Conservation (phyloP, 306 rosid genomes). For the Casuarina glauca region DNA sequence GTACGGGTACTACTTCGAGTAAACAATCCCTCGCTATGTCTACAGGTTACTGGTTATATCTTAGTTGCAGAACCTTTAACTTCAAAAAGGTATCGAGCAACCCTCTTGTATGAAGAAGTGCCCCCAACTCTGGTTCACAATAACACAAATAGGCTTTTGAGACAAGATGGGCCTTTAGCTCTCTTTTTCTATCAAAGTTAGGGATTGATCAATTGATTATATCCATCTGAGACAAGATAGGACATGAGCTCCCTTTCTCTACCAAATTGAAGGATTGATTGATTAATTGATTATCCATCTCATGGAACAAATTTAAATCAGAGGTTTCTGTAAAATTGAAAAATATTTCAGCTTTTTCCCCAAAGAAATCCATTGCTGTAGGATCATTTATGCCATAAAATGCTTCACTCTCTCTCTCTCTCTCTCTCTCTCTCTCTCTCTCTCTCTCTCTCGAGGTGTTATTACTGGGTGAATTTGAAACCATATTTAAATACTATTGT, state of each 20-base stretch:
- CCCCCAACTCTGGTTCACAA: background rate
- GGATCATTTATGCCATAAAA: background rate
- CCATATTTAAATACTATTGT: background rate
- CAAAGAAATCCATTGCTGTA: background rate
- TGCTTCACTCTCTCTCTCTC: background rate
- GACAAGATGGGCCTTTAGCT: background rate
- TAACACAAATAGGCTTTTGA: background rate
- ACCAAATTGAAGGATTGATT: conserved; percentile 2
- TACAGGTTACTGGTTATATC: background rate
- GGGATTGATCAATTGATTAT: background rate
- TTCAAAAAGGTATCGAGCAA: background rate
- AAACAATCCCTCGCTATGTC: background rate
- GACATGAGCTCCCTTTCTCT: background rate
- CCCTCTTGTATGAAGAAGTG: background rate
- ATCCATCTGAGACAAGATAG: background rate
- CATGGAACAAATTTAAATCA: background rate
- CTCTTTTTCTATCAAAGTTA: background rate
- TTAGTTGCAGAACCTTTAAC: background rate
- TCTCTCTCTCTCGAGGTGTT: background rate
- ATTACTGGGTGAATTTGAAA: background rate
- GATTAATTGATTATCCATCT: background rate
- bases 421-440: conserved; percentile 8
- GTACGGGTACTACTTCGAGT: background rate
- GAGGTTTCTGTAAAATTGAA: background rate
- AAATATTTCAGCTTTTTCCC: background rate